Base-by-base conservation (phyloP, 164 flowering plant species). In the Sextonia rubra region DNA sequence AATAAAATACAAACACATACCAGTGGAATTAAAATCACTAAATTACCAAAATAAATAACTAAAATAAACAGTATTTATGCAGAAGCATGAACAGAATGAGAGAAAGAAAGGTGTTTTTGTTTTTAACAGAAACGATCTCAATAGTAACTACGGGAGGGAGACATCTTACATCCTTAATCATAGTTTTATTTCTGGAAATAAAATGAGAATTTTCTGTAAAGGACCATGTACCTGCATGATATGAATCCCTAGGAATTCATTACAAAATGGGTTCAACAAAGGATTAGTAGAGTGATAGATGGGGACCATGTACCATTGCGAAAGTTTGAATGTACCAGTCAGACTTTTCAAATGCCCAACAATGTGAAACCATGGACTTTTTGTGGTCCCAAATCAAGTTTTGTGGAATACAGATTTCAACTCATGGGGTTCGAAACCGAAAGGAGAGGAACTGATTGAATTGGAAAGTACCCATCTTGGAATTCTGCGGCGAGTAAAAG, bases 351-450 rank as follows among this genome's bases (percentile, higher is more conserved):
- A 52, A 52, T 52, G 58, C 6, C n/a, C 58, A 52, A 52, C 44
- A 52, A 52, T 2, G 5, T 52, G 20, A 52, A 18, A 52, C 14
- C 58, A 52, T 17, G 58, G 58, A 17, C 58, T 52, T 17, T 14
- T 18, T 18, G 20, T 52, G 6, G 58, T 14, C 58, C 17, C 58
- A 52, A 4, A 52, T 52, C 58, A 52, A 52, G 58, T n/a, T n/a
- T 18, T 18, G 6, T 52, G 52, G 22, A 65, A 55, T 17, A 12
- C 70, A 15, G 65, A 14, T 5, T 55, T 73, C n/a, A 15, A 32
- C 23, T 65, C 55, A 0, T 44, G 70, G 22, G 47, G 75, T 17
- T 73, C 75, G 52, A 66, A 73, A 30, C 65, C 64, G 32, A 58
- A 67, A 2, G 74, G 67, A 20, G 58, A 61, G 27, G 74, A 27